phyloP scores from a whole-genome alignment of 108 stramenopile genomes.

The Aurantiochytrium sp. region DNA sequence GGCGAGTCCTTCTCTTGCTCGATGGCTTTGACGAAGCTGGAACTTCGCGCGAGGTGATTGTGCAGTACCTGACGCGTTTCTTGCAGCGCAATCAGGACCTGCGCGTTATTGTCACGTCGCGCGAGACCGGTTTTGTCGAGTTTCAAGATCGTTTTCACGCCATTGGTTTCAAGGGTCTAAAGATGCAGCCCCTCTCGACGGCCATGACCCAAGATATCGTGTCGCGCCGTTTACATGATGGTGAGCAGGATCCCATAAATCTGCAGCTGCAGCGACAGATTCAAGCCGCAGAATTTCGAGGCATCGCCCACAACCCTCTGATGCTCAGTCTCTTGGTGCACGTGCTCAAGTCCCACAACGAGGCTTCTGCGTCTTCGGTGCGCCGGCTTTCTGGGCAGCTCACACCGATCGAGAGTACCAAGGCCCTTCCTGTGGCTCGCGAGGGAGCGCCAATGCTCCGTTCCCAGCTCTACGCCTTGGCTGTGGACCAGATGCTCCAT shows the following conservation, averaged over 20 bases:
- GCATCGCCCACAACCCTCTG: background rate
- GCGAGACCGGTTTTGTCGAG: background rate
- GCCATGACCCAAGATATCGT: background rate
- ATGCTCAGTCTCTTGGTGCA: slow-evolving; percentile 1
- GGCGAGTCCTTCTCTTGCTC: background rate
- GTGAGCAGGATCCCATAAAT: background rate
- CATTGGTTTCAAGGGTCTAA: background rate
- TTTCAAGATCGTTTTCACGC: background rate
- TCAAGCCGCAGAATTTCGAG: background rate
- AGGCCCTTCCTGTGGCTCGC: background rate
- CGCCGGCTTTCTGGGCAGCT: background rate
- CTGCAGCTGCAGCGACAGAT: background rate
- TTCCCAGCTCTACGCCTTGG: background rate
- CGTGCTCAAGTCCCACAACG: background rate
- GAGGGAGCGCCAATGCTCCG: background rate
- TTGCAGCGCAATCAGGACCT: background rate
- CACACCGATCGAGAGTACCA: background rate
- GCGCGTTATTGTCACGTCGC: background rate
- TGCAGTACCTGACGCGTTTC: background rate
- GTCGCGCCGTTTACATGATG: background rate
- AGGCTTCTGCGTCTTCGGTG: background rate
- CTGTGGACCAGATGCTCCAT: slow-evolving; percentile 7
- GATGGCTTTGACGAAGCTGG: slow-evolving; percentile 15
- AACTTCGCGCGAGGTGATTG: background rate
- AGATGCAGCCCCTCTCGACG: background rate